Conservation (phyloP, 2,329 filamentous ascomycete genomes). For the Seiridium cupressi region DNA sequence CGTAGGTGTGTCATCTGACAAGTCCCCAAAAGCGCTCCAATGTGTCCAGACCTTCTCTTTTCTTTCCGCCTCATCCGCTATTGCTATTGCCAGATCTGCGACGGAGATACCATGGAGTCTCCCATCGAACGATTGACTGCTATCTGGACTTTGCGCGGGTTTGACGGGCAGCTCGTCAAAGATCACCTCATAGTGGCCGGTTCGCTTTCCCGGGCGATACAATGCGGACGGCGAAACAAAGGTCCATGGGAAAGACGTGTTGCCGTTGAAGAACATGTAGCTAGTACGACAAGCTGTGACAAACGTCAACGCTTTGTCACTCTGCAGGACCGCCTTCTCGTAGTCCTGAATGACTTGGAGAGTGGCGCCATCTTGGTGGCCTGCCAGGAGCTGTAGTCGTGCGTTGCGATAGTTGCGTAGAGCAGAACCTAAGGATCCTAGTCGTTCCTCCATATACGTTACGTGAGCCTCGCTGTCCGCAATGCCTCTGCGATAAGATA, state of each 20-base stretch:
- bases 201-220: conserved; percentile 29
- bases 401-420: conserved; percentile 4
- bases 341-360: background rate
- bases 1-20: conserved; percentile 7
- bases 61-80: conserved; percentile 8
- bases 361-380: background rate
- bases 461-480: conserved; percentile 9
- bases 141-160: background rate
- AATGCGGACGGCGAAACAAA: conserved; percentile 30
- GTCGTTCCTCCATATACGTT: conserved; percentile 8
- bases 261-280: conserved; percentile 33
- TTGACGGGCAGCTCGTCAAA: conserved; percentile 5
- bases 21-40: conserved; percentile 6
- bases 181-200: conserved; percentile 22
- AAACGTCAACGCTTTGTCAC: conserved; percentile 5
- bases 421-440: conserved; percentile 1
- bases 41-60: background rate
- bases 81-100: conserved; percentile 6
- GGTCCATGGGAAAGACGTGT: conserved; percentile 28
- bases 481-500: conserved; percentile 5
- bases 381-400: background rate
- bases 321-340: background rate
- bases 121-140: background rate
- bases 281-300: conserved; percentile 25
- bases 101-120: conserved; percentile 5